Evolutionary conservation across 371 early-diverging fungal species (phyloP).

Genomic region (Mortierella polycephala): DNA sequence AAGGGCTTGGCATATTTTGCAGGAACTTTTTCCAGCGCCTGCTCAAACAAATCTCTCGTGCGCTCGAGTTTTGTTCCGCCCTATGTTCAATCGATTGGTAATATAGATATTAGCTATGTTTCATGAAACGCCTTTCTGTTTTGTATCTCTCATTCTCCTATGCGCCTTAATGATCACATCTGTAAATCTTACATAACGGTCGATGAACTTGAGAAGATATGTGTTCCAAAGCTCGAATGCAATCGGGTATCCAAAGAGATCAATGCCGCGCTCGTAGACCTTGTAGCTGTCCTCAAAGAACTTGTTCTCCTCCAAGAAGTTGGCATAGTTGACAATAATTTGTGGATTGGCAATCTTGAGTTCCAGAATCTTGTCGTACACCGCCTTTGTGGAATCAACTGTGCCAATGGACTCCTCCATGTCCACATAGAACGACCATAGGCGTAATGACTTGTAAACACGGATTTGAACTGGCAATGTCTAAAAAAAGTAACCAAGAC

Average conservation of each 20-base stretch:
- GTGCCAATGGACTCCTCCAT: slow-evolving; percentile 93
- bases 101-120: too few relatives aligned
- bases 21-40: slow-evolving; percentile 91
- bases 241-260: slow-evolving; percentile 94
- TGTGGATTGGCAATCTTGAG: slow-evolving; percentile 96
- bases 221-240: slow-evolving; percentile 98
- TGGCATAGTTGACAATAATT: slow-evolving; percentile 92
- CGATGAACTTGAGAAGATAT: slow-evolving; percentile 89
- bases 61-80: slow-evolving; percentile 90
- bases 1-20: slow-evolving; percentile 87
- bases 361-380: slow-evolving; percentile 94
- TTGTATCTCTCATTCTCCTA: neutral
- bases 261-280: slow-evolving; percentile 96
- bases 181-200: slow-evolving; percentile 75
- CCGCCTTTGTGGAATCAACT: slow-evolving; percentile 83
- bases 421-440: slow-evolving; percentile 97
- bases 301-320: slow-evolving; percentile 87
- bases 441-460: slow-evolving; percentile 87
- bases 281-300: slow-evolving; percentile 96
- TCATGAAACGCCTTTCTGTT: neutral
- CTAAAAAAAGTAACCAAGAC: slow-evolving; percentile 5
- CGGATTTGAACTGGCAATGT: slow-evolving; percentile 82
- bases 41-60: slow-evolving; percentile 95
- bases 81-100: slow-evolving; percentile 40
- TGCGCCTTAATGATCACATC: neutral